These are phyloP conservation scores for Perkinsus marinus DNA, from an alignment of 169 alveolate genomes.

Conservation along the genomic window DNA sequence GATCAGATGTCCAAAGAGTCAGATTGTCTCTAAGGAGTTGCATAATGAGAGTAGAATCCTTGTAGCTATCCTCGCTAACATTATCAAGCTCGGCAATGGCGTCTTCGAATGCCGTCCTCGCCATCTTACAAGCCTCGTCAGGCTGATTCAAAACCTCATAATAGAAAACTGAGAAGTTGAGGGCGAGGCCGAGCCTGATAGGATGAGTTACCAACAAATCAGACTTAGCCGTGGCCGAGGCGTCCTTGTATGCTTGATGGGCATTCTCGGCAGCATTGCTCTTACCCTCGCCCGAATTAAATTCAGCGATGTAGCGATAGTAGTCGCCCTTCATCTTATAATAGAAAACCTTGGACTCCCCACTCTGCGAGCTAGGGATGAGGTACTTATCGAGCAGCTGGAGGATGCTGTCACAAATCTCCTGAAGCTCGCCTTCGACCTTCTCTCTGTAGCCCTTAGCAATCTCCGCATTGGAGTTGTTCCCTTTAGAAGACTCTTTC, in stretches of 20 bases:
- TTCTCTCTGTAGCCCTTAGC: conserved; percentile 69
- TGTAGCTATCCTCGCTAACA: conserved; percentile 78
- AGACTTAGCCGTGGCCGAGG: conserved; percentile 79
- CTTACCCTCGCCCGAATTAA: conserved; percentile 82
- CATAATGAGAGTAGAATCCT: conserved; percentile 85
- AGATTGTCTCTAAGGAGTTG: conserved; percentile 89
- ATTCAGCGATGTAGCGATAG: conserved; percentile 92
- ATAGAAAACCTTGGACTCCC: conserved; percentile 90
- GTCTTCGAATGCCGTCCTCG: conserved; percentile 75
- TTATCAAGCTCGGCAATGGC: conserved; percentile 68
- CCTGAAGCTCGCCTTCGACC: conserved; percentile 82
- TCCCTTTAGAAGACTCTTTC: conserved; percentile 76
- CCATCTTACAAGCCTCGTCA: conserved; percentile 96
- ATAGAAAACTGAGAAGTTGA: conserved; percentile 85
- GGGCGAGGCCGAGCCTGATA: conserved; percentile 79
- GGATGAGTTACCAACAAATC: conserved; percentile 80
- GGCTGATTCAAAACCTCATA: conserved; percentile 89
- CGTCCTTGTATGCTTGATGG: conserved; percentile 85
- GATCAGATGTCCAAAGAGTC: conserved; percentile 89
- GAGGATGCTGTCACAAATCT: conserved; percentile 79
- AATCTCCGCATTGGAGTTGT: conserved; percentile 60
- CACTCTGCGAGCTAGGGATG: conserved; percentile 67
- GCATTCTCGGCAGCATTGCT: conserved; percentile 90
- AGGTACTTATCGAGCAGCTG: conserved; percentile 69
- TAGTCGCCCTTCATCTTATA: conserved; percentile 99